Evolutionary conservation across 352 stramenopile genomes (phyloP), one percentile per base, ranked within the genome.

Genomic region (Peronospora farinosa): DNA sequence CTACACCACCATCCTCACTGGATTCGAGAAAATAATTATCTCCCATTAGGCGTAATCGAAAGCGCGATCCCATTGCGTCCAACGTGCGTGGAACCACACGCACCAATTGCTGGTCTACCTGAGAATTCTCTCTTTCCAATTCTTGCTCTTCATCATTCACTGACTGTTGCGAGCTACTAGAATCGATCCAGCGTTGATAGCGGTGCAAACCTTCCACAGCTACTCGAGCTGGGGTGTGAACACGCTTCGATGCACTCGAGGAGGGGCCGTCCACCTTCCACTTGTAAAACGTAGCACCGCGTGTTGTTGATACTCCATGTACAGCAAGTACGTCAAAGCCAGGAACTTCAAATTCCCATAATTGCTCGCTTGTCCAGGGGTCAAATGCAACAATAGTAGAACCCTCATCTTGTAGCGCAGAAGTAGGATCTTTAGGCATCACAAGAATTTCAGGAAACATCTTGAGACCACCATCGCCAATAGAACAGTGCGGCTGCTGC

Each of bases 241-340:
- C 28, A 16, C 23, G 41, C 31, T 16, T 56, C n/a, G 53, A 50
- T 13, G 32, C 36, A 36, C 52, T 75, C 17, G 78, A 81, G 3
- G 78, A 90, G 15, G 78, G 78, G 2, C 78, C 78, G 23, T 86
- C 72, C 6, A 87, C 69, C 21, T 69, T 80, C 78, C 78, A 90
- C 43, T 84, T 59, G 57, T 71, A 90, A 38, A 90, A 90, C 10
- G 67, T 81, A 17, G 67, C 51, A 33, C 67, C 75, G 28, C 65
- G 71, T 12, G 42, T 54, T 9, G 74, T 65, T 7, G 75, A 86
- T 11, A 89, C 51, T 27, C 78, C 78, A 50, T 72, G 85, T 8
- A 89, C 78, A 9, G 78, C 69, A 12, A 92, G 63, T 6, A 86
- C 73, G 40, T 92, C 74, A 53, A 87, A 85, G 23, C 83, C 54